A percentile compares a stretch with the other conserved stretches of the same genome.
Evolutionary conservation across 345 rosid genomes (phyloP).

Genomic region (Dipteronia dyeriana): DNA sequence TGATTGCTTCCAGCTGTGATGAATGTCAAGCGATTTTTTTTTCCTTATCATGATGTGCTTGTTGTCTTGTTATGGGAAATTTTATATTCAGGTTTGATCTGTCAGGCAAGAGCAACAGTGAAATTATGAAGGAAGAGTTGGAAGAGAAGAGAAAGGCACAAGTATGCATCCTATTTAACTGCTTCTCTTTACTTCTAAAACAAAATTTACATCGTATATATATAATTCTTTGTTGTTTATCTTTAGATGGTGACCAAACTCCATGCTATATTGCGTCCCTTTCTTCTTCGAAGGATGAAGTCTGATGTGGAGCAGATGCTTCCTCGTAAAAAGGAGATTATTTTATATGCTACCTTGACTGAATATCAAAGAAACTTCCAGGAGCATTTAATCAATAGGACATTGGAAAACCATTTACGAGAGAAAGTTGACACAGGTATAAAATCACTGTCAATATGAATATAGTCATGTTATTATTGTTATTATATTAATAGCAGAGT

Average conservation of each 20-base stretch:
- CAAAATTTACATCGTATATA: conserved; percentile 13
- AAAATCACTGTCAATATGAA: background rate
- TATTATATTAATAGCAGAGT: background rate
- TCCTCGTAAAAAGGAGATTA: conserved; percentile 91
- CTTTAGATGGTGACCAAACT: conserved; percentile 87
- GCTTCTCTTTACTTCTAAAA: conserved; percentile 6
- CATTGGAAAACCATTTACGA: conserved; percentile 60
- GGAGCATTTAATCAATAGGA: conserved; percentile 75
- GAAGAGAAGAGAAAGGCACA: conserved; percentile 87
- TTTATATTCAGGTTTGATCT: conserved; percentile 75
- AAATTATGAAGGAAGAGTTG: conserved; percentile 53
- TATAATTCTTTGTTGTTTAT: conserved; percentile 14
- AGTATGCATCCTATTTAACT: conserved; percentile 36
- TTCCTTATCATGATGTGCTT: background rate
- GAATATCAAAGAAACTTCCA: conserved; percentile 83
- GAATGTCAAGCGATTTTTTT: background rate
- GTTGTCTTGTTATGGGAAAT: background rate
- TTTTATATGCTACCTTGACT: conserved; percentile 84
- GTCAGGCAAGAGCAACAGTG: conserved; percentile 60
- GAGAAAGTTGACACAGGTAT: conserved; percentile 55
- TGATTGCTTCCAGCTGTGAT: background rate
- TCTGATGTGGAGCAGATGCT: conserved; percentile 89
- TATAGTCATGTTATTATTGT: background rate
- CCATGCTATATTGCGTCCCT: conserved; percentile 90
- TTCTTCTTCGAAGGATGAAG: conserved; percentile 93